These are phyloP conservation scores for Moricandia moricandioides DNA, from an alignment of 345 rosid species.

Conservation along the genomic window DNA sequence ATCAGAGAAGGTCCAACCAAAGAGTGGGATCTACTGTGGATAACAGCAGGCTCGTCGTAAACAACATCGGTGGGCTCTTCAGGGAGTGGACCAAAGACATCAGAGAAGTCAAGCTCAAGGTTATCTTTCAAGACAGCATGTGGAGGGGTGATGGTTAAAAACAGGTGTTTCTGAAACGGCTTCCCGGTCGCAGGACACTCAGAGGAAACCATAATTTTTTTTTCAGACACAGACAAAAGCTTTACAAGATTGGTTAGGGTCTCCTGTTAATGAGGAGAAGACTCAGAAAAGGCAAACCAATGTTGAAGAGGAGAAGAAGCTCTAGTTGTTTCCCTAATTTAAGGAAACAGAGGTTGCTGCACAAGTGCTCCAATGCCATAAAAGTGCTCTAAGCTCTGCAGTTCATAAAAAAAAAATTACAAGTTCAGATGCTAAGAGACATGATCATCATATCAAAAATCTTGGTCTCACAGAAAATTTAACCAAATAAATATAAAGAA, in stretches of 20 bases:
- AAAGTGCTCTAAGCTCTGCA: conserved; percentile 70
- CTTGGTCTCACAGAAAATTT: not conserved
- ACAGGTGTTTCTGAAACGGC: not conserved
- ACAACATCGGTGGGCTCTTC: conserved; percentile 23
- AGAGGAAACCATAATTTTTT: conserved; percentile 28
- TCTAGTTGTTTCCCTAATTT: conserved; percentile 69
- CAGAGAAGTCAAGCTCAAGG: conserved; percentile 37
- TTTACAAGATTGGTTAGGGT: conserved; percentile 30
- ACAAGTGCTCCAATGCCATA: conserved; percentile 60
- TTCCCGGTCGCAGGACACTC: conserved; percentile 7
- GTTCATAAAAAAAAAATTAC: not conserved
- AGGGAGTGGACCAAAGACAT: conserved; percentile 39
- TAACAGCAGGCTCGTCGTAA: conserved; percentile 67
- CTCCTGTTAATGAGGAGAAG: conserved; percentile 21
- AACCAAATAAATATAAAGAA: not conserved
- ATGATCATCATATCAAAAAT: not conserved
- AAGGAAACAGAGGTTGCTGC: conserved; percentile 84
- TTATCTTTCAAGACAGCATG: conserved; percentile 16
- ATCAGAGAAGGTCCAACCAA: conserved; percentile 80
- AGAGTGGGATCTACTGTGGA: conserved; percentile 79
- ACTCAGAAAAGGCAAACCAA: conserved; percentile 48
- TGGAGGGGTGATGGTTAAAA: conserved; percentile 24
- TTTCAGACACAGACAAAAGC: not conserved
- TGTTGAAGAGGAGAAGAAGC: conserved; percentile 66
- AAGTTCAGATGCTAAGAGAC: not conserved